These are phyloP conservation scores for Cornus suecica DNA, from an alignment of 148 eudicot species.

Conservation along the genomic window DNA sequence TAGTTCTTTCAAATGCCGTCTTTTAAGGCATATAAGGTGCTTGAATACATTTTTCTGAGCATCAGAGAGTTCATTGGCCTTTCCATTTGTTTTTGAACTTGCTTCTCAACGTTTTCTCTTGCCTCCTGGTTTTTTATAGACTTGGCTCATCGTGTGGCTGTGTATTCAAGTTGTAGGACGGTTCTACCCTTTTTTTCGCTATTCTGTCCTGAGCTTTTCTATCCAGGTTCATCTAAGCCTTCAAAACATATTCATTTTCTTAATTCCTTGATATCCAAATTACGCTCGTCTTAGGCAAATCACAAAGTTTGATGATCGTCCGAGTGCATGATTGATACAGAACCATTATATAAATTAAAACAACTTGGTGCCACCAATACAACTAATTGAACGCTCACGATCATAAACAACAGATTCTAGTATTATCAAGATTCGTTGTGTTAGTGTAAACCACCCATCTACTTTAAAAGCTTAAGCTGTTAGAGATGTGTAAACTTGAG, in stretches of 20 bases:
- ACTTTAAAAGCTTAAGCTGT: no score
- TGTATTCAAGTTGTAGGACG: constrained; percentile 37
- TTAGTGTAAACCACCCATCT: no score
- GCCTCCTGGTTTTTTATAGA: constrained; percentile 38
- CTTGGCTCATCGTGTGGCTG: constrained; percentile 36
- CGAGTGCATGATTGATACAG: not conserved
- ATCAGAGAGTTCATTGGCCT: constrained; percentile 28
- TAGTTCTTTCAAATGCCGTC: not conserved
- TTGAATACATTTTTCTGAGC: constrained; percentile 18
- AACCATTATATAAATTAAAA: not conserved
- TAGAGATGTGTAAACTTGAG: no score
- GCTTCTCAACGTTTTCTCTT: constrained; percentile 32
- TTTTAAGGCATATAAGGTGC: not conserved
- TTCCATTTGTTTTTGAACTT: constrained; percentile 30
- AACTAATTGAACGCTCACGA: not conserved
- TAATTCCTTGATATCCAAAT: not conserved
- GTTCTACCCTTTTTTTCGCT: constrained; percentile 21
- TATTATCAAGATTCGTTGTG: no score
- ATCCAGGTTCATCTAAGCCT: constrained; percentile 73
- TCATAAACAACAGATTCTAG: no score
- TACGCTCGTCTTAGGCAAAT: no score
- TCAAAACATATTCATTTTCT: constrained; percentile 49
- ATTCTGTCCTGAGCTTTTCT: constrained; percentile 45
- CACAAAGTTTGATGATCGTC: no score
- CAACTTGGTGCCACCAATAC: not conserved